Percentiles rank a stretch among this genome's conserved stretches.
Conservation (phyloP, 208 protist genomes). For the Leishmania lainsoni region DNA sequence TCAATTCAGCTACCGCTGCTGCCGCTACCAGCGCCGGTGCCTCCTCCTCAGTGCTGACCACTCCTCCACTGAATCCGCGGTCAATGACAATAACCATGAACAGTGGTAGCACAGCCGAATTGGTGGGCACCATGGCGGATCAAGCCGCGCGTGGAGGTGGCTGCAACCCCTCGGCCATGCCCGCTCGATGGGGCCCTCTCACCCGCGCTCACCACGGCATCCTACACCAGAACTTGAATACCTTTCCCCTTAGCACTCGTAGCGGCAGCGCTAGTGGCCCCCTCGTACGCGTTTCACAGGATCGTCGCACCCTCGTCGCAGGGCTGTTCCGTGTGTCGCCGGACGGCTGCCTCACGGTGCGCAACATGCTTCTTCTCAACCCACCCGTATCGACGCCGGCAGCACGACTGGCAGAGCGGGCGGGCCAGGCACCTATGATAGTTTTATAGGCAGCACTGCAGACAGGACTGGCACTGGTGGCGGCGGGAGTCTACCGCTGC, state of each 20-base stretch:
- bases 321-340: constrained; percentile 77
- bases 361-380: constrained; percentile 83
- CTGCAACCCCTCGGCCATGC: neutral
- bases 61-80: neutral
- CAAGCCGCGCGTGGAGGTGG: neutral
- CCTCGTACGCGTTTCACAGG: constrained; percentile 65
- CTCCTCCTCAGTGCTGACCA: neutral
- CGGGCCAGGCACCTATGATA: neutral
- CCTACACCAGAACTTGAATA: neutral
- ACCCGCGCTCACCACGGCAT: neutral
- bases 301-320: constrained; percentile 56
- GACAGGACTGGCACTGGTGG: neutral
- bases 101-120: neutral
- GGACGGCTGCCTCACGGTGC: constrained; percentile 80
- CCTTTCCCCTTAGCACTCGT: constrained; percentile 4
- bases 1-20: neutral
- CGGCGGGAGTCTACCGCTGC: constrained; percentile 10
- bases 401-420: neutral
- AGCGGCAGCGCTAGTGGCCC: constrained; percentile 8
- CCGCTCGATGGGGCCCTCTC: neutral
- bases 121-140: neutral
- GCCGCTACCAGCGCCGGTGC: neutral
- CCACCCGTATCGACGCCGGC: constrained; percentile 36
- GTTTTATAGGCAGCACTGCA: constrained; percentile 11
- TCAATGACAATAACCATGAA: neutral